Percentiles rank a stretch among this genome's conserved stretches.
Evolutionary conservation across 83 land plant genomes (phyloP).

Genomic region (Isoetes engelmannii): DNA sequence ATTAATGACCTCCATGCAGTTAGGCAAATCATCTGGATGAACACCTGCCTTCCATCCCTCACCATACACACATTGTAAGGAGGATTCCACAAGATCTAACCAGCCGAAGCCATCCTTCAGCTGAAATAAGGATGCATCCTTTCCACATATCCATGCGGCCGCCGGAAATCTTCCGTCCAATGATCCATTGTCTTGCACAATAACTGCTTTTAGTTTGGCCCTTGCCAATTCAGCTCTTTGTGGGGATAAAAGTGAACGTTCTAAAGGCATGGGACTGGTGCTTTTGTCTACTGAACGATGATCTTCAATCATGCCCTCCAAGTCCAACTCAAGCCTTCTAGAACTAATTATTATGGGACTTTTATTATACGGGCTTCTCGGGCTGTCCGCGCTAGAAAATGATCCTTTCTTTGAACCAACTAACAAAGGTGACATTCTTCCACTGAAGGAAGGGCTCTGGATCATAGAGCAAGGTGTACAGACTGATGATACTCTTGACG

Average conservation of each 20-base stretch:
- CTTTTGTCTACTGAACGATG: too few species aligned
- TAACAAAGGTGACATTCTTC: too few species aligned
- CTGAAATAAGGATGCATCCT: not conserved
- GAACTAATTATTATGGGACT: too few species aligned
- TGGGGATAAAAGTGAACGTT: not conserved
- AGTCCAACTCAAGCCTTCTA: too few species aligned
- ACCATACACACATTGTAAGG: slow-evolving; percentile 1
- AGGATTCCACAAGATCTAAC: not conserved
- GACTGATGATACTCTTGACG: too few species aligned
- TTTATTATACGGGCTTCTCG: too few species aligned
- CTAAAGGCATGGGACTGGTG: too few species aligned
- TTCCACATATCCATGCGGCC: slow-evolving; percentile 2
- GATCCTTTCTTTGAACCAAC: too few species aligned
- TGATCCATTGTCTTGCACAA: not conserved
- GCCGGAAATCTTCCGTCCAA: not conserved
- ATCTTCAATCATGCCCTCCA: too few species aligned
- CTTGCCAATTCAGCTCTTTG: not conserved
- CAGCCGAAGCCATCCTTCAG: not conserved
- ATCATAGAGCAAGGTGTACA: too few species aligned
- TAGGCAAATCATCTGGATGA: slow-evolving; percentile 3
- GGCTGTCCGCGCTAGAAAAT: too few species aligned
- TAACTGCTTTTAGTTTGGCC: not conserved
- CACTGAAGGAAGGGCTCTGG: too few species aligned
- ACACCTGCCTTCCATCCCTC: not conserved
- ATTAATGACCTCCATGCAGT: not conserved